Evolutionary conservation across 352 stramenopile species (phyloP), one percentile per base, ranked within the genome.

Genomic region (Achlya hypogyna): DNA sequence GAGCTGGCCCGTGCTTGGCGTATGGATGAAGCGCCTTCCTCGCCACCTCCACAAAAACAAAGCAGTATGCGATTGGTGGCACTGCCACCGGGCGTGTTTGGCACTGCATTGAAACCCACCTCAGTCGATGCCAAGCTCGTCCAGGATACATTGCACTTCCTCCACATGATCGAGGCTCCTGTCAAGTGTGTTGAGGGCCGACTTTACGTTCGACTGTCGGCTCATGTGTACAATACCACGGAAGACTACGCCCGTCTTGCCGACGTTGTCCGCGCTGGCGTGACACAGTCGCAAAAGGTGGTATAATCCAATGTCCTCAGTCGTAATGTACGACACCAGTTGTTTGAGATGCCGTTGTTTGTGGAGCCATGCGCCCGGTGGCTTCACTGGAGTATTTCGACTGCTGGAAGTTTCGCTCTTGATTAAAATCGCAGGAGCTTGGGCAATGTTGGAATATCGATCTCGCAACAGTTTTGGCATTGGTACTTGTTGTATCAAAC

Each of bases 161-260:
- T 53, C 20, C 73, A 92, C 53, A 62, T 68, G 23, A 92, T 98
- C 51, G 94, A 98, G 81, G 90, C 96, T 45, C 94, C 94, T 10
- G 80, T 98, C 35, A 98, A 98, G 73, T 97, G 86, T 63, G 74
- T 98, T 20, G 78, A 92, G 32, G 85, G 79, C 0, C 69, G 72
- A 27, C 72, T 98, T 1, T 97, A 93, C 76, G 82, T 96, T 27
- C 81, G 94, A 49, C 71, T 98, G 23, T 97, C 89, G 4, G 86
- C 81, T 34, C 91, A 98, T 69, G 71, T 98, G 51, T 98, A 98
- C 77, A 98, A 98, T 69, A 75, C 73, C 16, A 60, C 87, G 0
- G 73, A 74, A 5, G 85, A 98, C 34, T 98, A 92, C 63, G 75
- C 38, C 2, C 38, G 38, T 10, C 38, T 45, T 18, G 38, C 38